Evolutionary conservation across 805 yeast species (phyloP).

Genomic region (Lachancea waltii): DNA sequence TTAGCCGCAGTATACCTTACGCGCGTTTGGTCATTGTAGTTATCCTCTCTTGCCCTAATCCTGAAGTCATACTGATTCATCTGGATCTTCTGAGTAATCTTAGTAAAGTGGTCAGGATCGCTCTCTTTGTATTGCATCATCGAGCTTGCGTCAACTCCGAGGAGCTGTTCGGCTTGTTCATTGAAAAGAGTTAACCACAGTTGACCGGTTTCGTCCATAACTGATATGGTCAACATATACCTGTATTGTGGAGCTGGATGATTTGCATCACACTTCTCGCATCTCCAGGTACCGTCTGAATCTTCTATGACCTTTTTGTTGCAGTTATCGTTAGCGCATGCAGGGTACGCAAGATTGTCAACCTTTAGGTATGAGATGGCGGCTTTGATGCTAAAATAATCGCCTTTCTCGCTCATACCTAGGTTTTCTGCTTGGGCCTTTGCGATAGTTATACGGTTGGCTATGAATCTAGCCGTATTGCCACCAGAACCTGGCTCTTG

Average conservation of each 20-base stretch:
- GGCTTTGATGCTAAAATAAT: constrained; percentile 71
- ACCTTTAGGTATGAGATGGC: constrained; percentile 62
- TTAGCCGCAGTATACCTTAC: constrained; percentile 66
- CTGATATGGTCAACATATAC: constrained; percentile 67
- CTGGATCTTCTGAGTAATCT: constrained; percentile 42
- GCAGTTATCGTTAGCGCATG: constrained; percentile 74
- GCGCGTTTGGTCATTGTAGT: constrained; percentile 70
- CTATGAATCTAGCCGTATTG: constrained; percentile 37
- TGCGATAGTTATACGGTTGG: constrained; percentile 57
- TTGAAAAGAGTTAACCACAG: constrained; percentile 85
- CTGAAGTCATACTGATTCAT: constrained; percentile 72
- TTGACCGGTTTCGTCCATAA: constrained; percentile 78
- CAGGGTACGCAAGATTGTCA: constrained; percentile 82
- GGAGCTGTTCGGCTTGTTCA: constrained; percentile 64
- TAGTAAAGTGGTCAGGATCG: constrained; percentile 41
- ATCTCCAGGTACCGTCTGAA: constrained; percentile 76
- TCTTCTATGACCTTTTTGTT: constrained; percentile 76
- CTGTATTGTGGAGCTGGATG: constrained; percentile 69
- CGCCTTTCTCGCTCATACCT: constrained; percentile 73
- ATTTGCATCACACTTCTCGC: constrained; percentile 80
- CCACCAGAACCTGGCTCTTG: constrained; percentile 40
- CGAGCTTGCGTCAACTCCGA: constrained; percentile 58
- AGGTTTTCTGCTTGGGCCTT: constrained; percentile 60
- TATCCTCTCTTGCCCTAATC: constrained; percentile 76
- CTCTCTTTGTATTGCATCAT: constrained; percentile 43